Evolutionary conservation across 805 yeast species (phyloP).

Genomic region (Yarrowia sp.): DNA sequence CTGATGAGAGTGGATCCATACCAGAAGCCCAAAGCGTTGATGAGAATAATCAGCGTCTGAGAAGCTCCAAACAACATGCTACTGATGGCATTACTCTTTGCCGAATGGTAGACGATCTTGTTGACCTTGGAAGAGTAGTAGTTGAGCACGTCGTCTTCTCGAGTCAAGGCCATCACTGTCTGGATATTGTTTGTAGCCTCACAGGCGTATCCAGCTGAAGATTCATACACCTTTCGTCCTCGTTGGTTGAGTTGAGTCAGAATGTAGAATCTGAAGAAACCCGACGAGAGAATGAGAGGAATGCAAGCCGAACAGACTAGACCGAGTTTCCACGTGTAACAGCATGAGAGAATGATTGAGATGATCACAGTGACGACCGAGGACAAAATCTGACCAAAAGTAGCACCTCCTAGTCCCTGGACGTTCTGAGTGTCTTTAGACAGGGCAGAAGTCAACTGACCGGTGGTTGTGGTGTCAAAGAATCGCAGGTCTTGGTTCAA

Average conservation of each 20-base stretch:
- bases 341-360: constrained; percentile 52
- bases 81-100: constrained; percentile 46
- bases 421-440: constrained; percentile 53
- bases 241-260: constrained; percentile 50
- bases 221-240: constrained; percentile 51
- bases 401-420: constrained; percentile 53
- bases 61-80: constrained; percentile 52
- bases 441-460: constrained; percentile 51
- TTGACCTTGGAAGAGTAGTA: constrained; percentile 47
- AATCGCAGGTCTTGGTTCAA: constrained; percentile 51
- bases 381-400: constrained; percentile 52
- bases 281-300: constrained; percentile 52
- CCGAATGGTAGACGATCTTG: constrained; percentile 47
- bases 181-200: constrained; percentile 52
- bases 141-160: constrained; percentile 52
- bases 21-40: constrained; percentile 55
- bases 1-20: constrained; percentile 52
- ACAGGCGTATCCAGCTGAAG: constrained; percentile 53
- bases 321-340: constrained; percentile 53
- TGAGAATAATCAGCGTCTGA: constrained; percentile 53
- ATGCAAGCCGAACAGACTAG: constrained; percentile 52
- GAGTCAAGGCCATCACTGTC: constrained; percentile 53
- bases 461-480: constrained; percentile 52
- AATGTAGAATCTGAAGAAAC: constrained; percentile 51
- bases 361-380: constrained; percentile 51